Conservation (phyloP, 2,329 filamentous ascomycete species). For the Botryotinia globosa region DNA sequence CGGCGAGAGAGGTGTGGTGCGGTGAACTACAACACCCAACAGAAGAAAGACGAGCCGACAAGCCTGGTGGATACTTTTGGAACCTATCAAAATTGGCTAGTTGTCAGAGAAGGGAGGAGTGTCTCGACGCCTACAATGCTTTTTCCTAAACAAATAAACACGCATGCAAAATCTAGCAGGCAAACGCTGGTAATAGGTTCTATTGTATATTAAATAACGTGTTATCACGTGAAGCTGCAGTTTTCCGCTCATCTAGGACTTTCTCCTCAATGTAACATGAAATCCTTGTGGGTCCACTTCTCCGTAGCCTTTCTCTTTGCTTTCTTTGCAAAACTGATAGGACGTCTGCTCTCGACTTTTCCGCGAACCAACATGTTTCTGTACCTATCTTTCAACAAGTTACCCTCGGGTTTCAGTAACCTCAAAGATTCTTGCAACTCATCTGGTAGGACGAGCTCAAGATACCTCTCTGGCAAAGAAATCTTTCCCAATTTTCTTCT, state of each 20-base stretch:
- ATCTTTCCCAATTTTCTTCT: conserved; percentile 71
- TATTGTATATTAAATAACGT: conserved; percentile 6
- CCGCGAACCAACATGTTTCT: conserved; percentile 83
- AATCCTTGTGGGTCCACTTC: conserved; percentile 99
- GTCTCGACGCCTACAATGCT: not conserved
- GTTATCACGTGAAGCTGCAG: not conserved
- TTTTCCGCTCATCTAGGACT: not conserved
- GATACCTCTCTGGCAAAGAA: conserved; percentile 71
- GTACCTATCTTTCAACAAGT: conserved; percentile 87
- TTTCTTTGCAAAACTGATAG: conserved; percentile 78
- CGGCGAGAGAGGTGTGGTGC: not conserved
- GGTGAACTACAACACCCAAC: not conserved
- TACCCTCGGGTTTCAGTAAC: conserved; percentile 90
- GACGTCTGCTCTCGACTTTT: conserved; percentile 80
- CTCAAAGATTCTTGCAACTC: conserved; percentile 79
- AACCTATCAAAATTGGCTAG: too few relatives aligned
- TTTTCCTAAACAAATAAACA: not conserved
- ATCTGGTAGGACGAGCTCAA: conserved; percentile 79
- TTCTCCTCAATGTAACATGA: conserved; percentile 44
- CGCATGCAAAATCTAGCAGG: not conserved
- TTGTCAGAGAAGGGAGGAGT: not conserved
- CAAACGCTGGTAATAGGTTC: not conserved
- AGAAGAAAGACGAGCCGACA: not conserved
- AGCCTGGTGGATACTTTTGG: not conserved
- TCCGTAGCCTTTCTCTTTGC: conserved; percentile 78